Evolutionary conservation across 768 basidiomycete species (phyloP).

Genomic region (Gloeophyllum trabeum): DNA sequence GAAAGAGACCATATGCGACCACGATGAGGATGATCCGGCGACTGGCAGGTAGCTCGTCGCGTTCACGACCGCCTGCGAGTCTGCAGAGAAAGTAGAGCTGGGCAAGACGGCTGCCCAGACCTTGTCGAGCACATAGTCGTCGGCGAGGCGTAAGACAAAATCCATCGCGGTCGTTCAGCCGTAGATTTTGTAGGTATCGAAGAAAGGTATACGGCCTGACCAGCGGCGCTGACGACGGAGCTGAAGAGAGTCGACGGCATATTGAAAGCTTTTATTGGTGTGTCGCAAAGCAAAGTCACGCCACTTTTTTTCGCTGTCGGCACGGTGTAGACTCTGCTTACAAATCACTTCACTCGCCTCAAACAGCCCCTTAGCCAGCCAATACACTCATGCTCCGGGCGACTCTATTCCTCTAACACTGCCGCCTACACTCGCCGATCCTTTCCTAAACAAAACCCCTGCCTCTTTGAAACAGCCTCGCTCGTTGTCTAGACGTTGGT

Average conservation of each 20-base stretch:
- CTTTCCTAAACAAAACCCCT: no score
- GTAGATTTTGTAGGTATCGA: neutral
- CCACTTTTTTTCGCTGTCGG: slow-evolving; percentile 30
- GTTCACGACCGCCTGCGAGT: slow-evolving; percentile 8
- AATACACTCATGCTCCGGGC: no score
- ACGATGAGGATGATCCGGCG: slow-evolving; percentile 25
- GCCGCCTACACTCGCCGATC: no score
- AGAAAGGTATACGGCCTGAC: neutral
- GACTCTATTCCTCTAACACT: no score
- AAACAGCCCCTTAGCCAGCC: no score
- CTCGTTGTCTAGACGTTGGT: no score
- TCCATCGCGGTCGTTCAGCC: slow-evolving; percentile 49
- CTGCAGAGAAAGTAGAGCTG: slow-evolving; percentile 17
- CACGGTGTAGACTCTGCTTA: no score
- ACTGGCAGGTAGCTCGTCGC: slow-evolving; percentile 19
- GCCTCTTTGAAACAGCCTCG: no score
- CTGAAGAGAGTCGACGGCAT: slow-evolving; percentile 4
- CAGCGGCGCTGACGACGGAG: neutral
- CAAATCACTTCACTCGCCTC: no score
- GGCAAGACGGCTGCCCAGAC: slow-evolving; percentile 74
- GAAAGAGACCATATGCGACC: slow-evolving; percentile 41
- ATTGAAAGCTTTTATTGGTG: slow-evolving; percentile 11
- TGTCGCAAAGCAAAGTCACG: slow-evolving; percentile 17
- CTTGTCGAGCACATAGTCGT: slow-evolving; percentile 67
- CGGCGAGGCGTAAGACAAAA: slow-evolving; percentile 58